Evolutionary conservation across 768 basidiomycete genomes (phyloP).

Genomic region (Rhodotorula diobovata): DNA sequence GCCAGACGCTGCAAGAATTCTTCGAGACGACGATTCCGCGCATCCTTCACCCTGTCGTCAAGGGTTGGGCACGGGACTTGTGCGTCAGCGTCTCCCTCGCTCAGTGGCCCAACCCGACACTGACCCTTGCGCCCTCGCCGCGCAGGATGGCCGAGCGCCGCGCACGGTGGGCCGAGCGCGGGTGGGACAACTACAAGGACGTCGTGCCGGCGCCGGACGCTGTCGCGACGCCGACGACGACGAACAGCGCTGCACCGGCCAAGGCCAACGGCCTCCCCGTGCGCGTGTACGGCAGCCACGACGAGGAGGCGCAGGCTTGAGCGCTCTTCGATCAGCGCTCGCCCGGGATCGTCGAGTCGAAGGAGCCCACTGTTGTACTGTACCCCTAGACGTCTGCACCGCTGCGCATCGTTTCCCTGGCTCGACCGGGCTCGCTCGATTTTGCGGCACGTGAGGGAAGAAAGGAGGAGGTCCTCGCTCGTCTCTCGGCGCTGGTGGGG

Average conservation of each 20-base stretch:
- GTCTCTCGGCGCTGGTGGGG: too few relatives aligned
- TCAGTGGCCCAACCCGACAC: too few relatives aligned
- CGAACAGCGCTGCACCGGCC: background rate
- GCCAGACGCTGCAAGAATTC: constrained; percentile 62
- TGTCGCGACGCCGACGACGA: background rate
- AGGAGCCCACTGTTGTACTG: background rate
- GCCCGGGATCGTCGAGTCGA: background rate
- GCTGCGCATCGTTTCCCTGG: too few relatives aligned
- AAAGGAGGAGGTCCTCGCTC: too few relatives aligned
- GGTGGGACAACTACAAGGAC: constrained; percentile 19
- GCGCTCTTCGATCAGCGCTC: background rate
- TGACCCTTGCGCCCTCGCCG: background rate
- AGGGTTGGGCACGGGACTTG: constrained; percentile 64
- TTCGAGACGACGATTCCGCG: constrained; percentile 74
- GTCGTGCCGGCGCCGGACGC: background rate
- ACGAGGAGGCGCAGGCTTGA: background rate
- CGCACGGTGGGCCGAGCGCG: constrained; percentile 19
- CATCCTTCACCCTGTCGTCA: constrained; percentile 67
- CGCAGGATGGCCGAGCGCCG: constrained; percentile 21
- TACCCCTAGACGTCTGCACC: background rate
- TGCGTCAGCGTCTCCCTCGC: background rate
- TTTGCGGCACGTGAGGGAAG: too few relatives aligned
- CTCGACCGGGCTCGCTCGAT: background rate
- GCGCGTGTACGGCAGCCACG: constrained; percentile 28
- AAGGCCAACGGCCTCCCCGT: constrained; percentile 13